Evolutionary conservation across 306 rosid species (phyloP), one percentile per base, ranked within the genome.

Genomic region (Crotalaria pallida): DNA sequence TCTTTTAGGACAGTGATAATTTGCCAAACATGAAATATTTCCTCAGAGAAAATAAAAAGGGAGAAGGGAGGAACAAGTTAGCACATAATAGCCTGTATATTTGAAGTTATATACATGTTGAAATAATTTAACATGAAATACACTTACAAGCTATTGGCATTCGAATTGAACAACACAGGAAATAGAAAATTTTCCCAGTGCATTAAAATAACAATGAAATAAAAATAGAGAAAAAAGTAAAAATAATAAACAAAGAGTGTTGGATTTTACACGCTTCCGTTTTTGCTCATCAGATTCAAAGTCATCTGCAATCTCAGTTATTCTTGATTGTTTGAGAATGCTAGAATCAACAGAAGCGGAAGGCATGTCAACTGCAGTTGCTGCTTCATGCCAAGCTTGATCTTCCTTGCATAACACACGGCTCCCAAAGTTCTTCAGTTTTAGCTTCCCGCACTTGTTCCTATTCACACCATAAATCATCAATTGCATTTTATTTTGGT

Each of bases 11-110:
- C 87, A 83, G 11, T 17, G 7, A 22, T 11, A 0, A 34, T 29
- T 64, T 56, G 53, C 12, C 64, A 76, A 65, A 64, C 88, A 86
- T 3, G 82, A 31, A 45, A 65, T 75, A 60, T 12, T 34, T 53
- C 72, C 62, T 26, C 81, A 72, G 71, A 22, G 4, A 81, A 27
- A 38, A 59, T 16, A 48, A 71, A 4, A 19, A 45, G 18, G 19
- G 40, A 48, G 69, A 10, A 62, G n/a, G 6, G 17, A 41, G 67
- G 16, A 74, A 68, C 18, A 62, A 8, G 60, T 78, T 51, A 78
- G 68, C 22, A 68, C 50, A 45, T 44, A 43, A 24, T 17, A 57
- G 18, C 26, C 13, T 5, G 4, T 31, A 31, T 5, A 27, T 27
- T 27, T 27, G 31, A 31, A 31, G 7, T 31, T 5, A 31, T 31